phyloP scores from a whole-genome alignment of 495 filamentous ascomycete genomes.

The Xylaria acuta region DNA sequence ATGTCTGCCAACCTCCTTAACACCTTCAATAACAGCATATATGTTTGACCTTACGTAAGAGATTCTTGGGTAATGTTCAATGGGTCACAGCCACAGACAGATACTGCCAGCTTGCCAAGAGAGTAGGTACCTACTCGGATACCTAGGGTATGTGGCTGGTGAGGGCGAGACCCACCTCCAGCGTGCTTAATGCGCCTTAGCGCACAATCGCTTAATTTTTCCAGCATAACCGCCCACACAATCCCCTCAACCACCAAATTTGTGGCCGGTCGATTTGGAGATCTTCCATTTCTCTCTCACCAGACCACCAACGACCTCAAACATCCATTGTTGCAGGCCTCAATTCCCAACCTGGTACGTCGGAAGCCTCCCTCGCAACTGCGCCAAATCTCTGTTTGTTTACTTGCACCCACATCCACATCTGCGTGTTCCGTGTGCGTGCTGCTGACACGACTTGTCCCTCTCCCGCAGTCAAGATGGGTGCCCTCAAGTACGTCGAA shows the following conservation, averaged over 20 bases:
- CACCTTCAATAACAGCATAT: background rate
- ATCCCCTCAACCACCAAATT: constrained; percentile 35
- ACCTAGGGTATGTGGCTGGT: constrained; percentile 1
- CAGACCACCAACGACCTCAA: constrained; percentile 40
- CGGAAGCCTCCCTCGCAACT: background rate
- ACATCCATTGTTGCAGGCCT: constrained; percentile 43
- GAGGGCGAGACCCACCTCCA: background rate
- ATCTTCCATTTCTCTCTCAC: constrained; percentile 33
- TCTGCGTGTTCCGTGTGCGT: constrained; percentile 14
- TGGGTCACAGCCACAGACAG: constrained; percentile 5
- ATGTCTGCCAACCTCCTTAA: background rate
- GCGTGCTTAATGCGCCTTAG: constrained; percentile 20
- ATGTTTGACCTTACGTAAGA: too few species aligned
- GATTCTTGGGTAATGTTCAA: too few species aligned
- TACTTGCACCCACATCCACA: background rate
- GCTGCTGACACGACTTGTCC: constrained; percentile 31
- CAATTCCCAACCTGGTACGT: constrained; percentile 46
- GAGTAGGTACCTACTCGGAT: background rate
- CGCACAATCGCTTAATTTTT: constrained; percentile 40
- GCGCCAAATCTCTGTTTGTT: background rate
- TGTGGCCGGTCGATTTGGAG: constrained; percentile 36
- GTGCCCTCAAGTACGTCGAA: constrained; percentile 98
- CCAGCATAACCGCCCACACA: constrained; percentile 32
- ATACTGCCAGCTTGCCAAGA: background rate
- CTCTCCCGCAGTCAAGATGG: constrained; percentile 65